A percentile compares a stretch with the other conserved stretches of the same genome.
These are phyloP conservation scores for Bruguiera hainesii DNA, from an alignment of 441 rosid species.

Conservation along the genomic window DNA sequence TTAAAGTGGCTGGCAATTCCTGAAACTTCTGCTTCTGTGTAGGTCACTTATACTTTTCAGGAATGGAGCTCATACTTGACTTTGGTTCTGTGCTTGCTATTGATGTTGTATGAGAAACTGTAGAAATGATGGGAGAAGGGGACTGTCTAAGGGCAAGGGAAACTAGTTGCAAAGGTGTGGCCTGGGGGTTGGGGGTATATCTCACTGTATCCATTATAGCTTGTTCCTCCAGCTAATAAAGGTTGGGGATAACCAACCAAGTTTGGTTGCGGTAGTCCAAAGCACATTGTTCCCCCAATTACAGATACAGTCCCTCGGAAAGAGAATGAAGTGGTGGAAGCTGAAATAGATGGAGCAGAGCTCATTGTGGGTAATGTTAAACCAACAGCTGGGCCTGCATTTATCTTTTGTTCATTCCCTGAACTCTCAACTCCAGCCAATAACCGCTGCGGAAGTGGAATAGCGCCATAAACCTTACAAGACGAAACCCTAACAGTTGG, in stretches of 20 bases:
- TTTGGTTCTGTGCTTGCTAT: conserved; percentile 28
- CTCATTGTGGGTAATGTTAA: conserved; percentile 32
- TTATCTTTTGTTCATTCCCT: conserved; percentile 32
- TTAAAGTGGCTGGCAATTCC: conserved; percentile 56
- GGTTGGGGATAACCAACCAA: conserved; percentile 51
- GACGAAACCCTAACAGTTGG: conserved; percentile 57
- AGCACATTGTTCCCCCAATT: conserved; percentile 34
- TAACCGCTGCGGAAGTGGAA: conserved; percentile 82
- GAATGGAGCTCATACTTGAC: conserved; percentile 30
- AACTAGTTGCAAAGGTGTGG: conserved; percentile 93
- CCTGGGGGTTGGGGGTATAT: conserved; percentile 66
- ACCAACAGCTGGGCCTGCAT: conserved; percentile 37
- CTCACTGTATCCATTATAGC: conserved; percentile 86
- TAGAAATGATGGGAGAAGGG: conserved; percentile 48
- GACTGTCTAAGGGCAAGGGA: conserved; percentile 83
- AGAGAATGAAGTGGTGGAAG: conserved; percentile 35
- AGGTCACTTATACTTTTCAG: conserved; percentile 51
- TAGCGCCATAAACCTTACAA: conserved; percentile 67
- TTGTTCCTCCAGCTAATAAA: conserved; percentile 57
- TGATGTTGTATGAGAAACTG: conserved; percentile 40
- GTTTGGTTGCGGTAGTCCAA: conserved; percentile 36
- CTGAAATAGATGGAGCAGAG: conserved; percentile 22
- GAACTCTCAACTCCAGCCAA: conserved; percentile 43
- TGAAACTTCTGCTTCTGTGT: conserved; percentile 82
- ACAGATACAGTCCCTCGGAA: conserved; percentile 39